phyloP scores from a whole-genome alignment of 768 basidiomycete genomes.

The Suillus lakei region DNA sequence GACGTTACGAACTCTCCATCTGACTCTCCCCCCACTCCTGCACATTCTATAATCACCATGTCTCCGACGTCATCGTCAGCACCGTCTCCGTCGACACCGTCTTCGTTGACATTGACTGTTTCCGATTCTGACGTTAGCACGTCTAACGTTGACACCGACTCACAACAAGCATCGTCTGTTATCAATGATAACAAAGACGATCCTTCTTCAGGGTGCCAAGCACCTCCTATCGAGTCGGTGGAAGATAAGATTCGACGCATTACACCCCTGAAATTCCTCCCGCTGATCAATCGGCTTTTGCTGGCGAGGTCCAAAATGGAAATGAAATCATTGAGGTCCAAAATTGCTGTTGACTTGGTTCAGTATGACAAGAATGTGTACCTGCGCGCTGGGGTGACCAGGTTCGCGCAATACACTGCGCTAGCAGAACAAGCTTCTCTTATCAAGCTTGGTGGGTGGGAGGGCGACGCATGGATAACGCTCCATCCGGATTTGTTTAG shows the following conservation, averaged over 20 bases:
- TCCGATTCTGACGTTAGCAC: background rate
- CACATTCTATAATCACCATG: background rate
- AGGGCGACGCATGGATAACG: slow-evolving; percentile 27
- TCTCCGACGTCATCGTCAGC: background rate
- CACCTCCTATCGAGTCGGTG: no score
- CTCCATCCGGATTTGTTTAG: slow-evolving; percentile 30
- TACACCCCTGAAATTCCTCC: slow-evolving; percentile 34
- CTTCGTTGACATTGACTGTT: background rate
- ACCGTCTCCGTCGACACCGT: no score
- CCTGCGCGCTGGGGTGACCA: slow-evolving; percentile 28
- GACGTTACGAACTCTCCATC: background rate
- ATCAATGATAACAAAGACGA: slow-evolving; percentile 11
- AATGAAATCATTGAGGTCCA: slow-evolving; percentile 37
- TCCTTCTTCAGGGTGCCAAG: slow-evolving; percentile 12
- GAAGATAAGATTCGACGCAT: slow-evolving; percentile 16
- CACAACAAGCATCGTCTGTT: background rate
- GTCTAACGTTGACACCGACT: slow-evolving; percentile 4
- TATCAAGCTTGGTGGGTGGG: slow-evolving; percentile 27
- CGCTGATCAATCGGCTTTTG: slow-evolving; percentile 30
- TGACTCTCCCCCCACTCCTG: background rate
- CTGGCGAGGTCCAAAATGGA: slow-evolving; percentile 26
- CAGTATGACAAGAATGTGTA: slow-evolving; percentile 31
- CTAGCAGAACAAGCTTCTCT: slow-evolving; percentile 33
- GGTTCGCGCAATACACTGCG: slow-evolving; percentile 29
- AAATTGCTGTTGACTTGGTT: slow-evolving; percentile 41